phyloP scores from a whole-genome alignment of 2,329 filamentous ascomycete species.

The Ceratocystis ficicola region DNA sequence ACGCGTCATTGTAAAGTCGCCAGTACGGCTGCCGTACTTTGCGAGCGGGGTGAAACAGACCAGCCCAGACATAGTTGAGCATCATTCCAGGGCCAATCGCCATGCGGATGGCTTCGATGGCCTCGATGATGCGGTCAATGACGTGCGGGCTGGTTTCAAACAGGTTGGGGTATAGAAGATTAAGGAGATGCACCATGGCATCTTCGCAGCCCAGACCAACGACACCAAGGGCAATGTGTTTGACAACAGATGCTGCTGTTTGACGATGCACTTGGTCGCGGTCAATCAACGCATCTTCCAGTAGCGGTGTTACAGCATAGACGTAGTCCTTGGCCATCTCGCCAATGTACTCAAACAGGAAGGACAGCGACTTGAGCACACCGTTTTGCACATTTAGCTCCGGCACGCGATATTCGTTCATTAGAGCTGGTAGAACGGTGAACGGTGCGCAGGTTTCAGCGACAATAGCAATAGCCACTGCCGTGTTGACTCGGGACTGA shows the following conservation, averaged over 20 bases:
- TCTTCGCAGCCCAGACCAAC: constrained; percentile 95
- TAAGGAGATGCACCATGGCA: constrained; percentile 94
- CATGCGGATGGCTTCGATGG: constrained; percentile 89
- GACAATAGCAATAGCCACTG: constrained; percentile 95
- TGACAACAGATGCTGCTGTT: constrained; percentile 91
- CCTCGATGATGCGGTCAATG: constrained; percentile 94
- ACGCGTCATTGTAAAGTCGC: constrained; percentile 93
- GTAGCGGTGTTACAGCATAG: constrained; percentile 87
- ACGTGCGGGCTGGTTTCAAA: constrained; percentile 98
- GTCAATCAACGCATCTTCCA: constrained; percentile 95
- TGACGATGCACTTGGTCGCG: constrained; percentile 96
- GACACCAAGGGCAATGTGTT: constrained; percentile 95
- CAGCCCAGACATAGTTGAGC: constrained; percentile 97
- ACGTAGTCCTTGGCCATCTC: constrained; percentile 99
- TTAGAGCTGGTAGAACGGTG: constrained; percentile 92
- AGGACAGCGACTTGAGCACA: constrained; percentile 90
- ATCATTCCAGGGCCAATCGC: constrained; percentile 84
- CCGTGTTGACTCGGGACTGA: constrained; percentile 95
- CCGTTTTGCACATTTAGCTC: constrained; percentile 98
- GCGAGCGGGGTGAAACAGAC: constrained; percentile 88
- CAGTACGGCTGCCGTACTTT: constrained; percentile 94
- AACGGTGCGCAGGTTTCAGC: constrained; percentile 97
- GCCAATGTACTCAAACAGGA: constrained; percentile 97
- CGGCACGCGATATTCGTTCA: constrained; percentile 98
- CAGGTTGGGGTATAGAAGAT: constrained; percentile 88